Evolutionary conservation across 306 rosid species (phyloP).

Genomic region (Prunus fruticosa): DNA sequence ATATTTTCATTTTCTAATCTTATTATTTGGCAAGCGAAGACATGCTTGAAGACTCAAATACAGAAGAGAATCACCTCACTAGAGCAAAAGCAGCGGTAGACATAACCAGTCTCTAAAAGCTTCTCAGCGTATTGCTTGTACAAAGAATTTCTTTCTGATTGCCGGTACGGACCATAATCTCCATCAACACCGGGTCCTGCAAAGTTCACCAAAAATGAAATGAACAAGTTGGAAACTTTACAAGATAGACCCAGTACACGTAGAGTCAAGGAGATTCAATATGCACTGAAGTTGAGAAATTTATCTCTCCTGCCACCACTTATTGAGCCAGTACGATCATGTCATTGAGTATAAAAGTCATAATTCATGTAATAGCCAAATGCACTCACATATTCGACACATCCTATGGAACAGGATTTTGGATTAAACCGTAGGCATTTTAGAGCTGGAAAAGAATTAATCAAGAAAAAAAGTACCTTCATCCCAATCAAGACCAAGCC

Average conservation of each 20-base stretch:
- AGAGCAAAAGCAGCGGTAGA: slow-evolving; percentile 90
- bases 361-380: neutral
- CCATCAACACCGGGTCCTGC: slow-evolving; percentile 93
- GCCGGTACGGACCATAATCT: slow-evolving; percentile 90
- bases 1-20: neutral
- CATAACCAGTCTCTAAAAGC: slow-evolving; percentile 68
- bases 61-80: slow-evolving; percentile 52
- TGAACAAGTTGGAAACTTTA: neutral
- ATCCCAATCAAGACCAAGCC: slow-evolving; percentile 98
- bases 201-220: slow-evolving; percentile 17
- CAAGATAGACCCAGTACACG: neutral
- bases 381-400: neutral
- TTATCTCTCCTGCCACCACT: neutral
- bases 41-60: neutral
- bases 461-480: slow-evolving; percentile 51
- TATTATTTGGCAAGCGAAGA: neutral
- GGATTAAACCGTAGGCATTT: neutral
- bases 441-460: neutral
- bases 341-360: neutral
- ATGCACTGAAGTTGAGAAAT: neutral
- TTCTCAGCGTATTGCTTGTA: slow-evolving; percentile 78
- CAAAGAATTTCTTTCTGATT: slow-evolving; percentile 84
- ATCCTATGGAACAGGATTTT: neutral
- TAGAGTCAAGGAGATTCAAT: neutral
- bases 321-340: neutral